Base-by-base conservation (phyloP, 768 basidiomycete species). In the Pisolithus microcarpus region DNA sequence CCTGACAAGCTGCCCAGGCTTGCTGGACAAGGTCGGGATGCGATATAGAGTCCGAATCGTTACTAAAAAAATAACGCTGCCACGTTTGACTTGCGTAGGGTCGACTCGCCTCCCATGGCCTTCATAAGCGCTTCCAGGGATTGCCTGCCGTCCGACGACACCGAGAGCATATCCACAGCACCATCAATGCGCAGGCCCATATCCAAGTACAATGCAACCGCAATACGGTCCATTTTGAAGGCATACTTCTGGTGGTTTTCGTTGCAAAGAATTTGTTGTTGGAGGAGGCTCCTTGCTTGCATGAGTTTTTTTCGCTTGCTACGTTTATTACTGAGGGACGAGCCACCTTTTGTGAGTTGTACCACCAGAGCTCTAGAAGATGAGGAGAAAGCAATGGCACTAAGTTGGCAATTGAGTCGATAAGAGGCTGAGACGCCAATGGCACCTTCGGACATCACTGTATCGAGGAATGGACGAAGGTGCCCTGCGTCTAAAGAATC, bases 211-310 rank as follows among this genome's bases (percentile, higher is more conserved):
- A 82, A 55, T 2, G 75, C 63, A 4, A 68, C 52, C 0, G 70
- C 66, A 1, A 80, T 56, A 37, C 64, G 66, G 54, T 79, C 79
- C 76, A 78, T 75, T 31, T 62, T 60, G 42, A 81, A 76, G 0
- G 72, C 70, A 44, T 67, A 61, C 51, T 75, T 78, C 15, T 49
- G 56, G 24, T 63, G 49, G 2, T 53, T 30, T 0, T 58, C 18
- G 28, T 69, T 51, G 42, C 64, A 56, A 4, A 79, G 55, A 39
- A 79, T 61, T 6, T 43, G 43, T 8, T 65, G 57, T 44, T 65
- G 52, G 7, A 79, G 56, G 4, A 69, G 52, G 2, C 45, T 39
- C 15, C 63, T 62, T 24, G 51, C 56, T 38, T 55, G 34, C 2
- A 15, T 34, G 5, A 34, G 51, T 24, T 42, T 11, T 7, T 50